These are phyloP conservation scores for Stachybotrys chartarum DNA, from an alignment of 2,329 filamentous ascomycete species.

Conservation along the genomic window DNA sequence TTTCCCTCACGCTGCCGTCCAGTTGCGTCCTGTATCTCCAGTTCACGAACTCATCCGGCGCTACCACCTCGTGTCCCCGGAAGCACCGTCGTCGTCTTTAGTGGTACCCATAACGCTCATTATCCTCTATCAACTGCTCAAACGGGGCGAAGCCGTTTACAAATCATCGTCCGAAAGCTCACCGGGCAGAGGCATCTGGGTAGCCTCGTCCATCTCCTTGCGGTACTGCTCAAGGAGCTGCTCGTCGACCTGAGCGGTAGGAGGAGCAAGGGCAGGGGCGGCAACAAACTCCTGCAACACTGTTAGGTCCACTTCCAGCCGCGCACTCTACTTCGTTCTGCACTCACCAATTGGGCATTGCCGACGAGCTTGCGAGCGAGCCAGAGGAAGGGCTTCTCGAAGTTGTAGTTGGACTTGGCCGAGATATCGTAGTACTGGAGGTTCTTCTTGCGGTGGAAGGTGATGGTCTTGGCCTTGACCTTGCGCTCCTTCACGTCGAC, in stretches of 20 bases:
- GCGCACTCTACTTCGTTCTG: background rate
- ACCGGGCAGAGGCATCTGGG: conserved; percentile 79
- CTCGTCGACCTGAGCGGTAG: conserved; percentile 84
- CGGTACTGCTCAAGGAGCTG: conserved; percentile 74
- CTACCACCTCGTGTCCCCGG: background rate
- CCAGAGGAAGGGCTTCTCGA: conserved; percentile 99
- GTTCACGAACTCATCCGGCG: background rate
- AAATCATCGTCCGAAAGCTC: conserved; percentile 77
- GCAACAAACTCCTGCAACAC: conserved; percentile 81
- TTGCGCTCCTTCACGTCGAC: conserved; percentile 99
- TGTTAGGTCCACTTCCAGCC: background rate
- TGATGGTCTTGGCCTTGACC: conserved; percentile 99
- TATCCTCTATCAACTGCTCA: background rate
- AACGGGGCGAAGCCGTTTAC: conserved; percentile 31
- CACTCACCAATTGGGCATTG: conserved; percentile 52
- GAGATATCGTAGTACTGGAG: conserved; percentile 99
- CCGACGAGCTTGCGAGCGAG: conserved; percentile 96
- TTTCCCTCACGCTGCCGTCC: conserved; percentile 21
- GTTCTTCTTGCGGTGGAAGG: conserved; percentile 99
- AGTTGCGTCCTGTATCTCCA: background rate
- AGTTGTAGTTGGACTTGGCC: conserved; percentile 99
- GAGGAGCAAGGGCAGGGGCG: conserved; percentile 87
- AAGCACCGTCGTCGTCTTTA: background rate
- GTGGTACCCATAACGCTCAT: background rate
- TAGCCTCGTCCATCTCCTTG: conserved; percentile 80